Base-by-base conservation (phyloP, 148 eudicot genomes). In the Rhododendron vialii region DNA sequence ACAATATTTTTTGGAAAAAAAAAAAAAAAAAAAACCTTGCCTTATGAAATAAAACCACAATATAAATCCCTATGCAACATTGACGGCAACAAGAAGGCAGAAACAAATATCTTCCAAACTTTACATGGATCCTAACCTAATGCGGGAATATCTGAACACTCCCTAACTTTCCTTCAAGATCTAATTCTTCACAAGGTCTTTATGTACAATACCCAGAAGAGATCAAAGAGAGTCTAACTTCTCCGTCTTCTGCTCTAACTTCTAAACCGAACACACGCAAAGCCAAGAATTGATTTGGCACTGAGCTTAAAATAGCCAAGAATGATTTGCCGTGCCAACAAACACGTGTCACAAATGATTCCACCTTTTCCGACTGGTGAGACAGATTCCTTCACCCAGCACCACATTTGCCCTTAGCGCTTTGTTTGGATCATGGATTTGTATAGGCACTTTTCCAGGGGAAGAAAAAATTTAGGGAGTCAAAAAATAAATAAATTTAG, bases 301-400 rank as follows among this genome's bases (percentile, higher is more conserved):
- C 87, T 71, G 83, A 88, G 87, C 90, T 84, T 80, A 84, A 83
- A 86, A 89, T 86, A 94, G 96, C 96, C 93, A 92, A 94, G 93
- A 92, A 91, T 92, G 94, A 93, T 88, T 91, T 91, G 93, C 94
- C 98, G 90, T 38, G 47, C 41, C 86, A 30, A 79, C 6, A 73
- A 81, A 33, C 75, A 67, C 74, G 26, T 13, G 67, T 47, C 80
- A 30, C 50, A 81, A 86, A 65, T 45, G 61, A 81, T 81, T 86
- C 80, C 33, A 76, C 47, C 38, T 84, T 30, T 67, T 24, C 47
- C 5, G 7, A 24, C 41, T 0, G 12, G 84, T 28, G 9, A 14
- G 2, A 30, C 76, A 71, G 22, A 71, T 5, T 14, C 76, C 76
- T 71, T 14, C 76, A 30, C 38, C 41, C 75, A 69, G 35, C 33